Evolutionary conservation across 345 rosid species (phyloP).

Genomic region (Brassica rapa): DNA sequence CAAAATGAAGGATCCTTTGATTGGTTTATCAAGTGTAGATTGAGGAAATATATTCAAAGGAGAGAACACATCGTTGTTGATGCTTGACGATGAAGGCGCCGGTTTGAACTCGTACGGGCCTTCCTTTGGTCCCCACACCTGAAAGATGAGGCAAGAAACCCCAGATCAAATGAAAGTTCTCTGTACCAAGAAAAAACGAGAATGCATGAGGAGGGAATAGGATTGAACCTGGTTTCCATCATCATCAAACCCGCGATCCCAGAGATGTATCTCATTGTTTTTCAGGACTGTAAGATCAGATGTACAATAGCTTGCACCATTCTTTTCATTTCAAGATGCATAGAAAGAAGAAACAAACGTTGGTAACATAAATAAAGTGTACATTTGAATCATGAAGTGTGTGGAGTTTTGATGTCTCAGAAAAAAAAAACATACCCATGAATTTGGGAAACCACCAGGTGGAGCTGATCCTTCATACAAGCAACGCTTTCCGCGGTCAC

Average conservation of each 20-base stretch:
- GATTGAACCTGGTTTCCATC: conserved; percentile 65
- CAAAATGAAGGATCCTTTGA: conserved; percentile 80
- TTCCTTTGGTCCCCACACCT: conserved; percentile 87
- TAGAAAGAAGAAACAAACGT: background rate
- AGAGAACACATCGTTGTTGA: conserved; percentile 46
- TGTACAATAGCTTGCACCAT: conserved; percentile 72
- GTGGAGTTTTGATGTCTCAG: background rate
- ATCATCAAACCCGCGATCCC: conserved; percentile 92
- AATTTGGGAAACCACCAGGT: conserved; percentile 78
- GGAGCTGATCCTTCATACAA: conserved; percentile 83
- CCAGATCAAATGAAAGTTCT: background rate
- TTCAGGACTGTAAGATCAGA: conserved; percentile 81
- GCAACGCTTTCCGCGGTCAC: conserved; percentile 84
- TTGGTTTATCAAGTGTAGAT: conserved; percentile 61
- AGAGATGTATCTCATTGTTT: conserved; percentile 81
- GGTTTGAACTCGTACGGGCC: conserved; percentile 88
- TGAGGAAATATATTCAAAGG: conserved; percentile 55
- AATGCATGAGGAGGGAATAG: background rate
- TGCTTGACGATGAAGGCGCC: conserved; percentile 53
- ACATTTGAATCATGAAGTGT: background rate
- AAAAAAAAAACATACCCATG: conserved; percentile 60
- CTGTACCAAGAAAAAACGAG: background rate
- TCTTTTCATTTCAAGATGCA: conserved; percentile 40
- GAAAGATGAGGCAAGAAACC: background rate
- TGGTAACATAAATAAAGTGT: background rate